Evolutionary conservation across 306 rosid species (phyloP).

Genomic region (Inga laurina): DNA sequence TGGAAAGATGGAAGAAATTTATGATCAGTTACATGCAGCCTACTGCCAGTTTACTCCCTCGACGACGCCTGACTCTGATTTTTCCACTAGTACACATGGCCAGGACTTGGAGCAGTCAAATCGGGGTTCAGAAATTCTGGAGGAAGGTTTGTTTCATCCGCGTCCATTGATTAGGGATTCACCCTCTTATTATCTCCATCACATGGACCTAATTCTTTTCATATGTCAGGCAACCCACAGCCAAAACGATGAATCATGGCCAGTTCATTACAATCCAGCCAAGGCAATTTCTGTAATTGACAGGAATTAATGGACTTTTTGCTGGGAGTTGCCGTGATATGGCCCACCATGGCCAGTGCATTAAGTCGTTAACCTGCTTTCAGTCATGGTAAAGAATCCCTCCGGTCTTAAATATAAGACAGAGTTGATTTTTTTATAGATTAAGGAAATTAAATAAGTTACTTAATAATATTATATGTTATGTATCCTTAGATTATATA

Average conservation of each 20-base stretch:
- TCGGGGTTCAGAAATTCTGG: constrained; percentile 31
- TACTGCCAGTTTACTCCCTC: constrained; percentile 57
- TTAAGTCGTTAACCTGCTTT: constrained; percentile 1
- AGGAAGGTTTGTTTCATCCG: constrained; percentile 66
- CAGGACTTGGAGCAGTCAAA: constrained; percentile 18
- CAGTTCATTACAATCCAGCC: constrained; percentile 2
- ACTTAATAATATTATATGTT: no score
- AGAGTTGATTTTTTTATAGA: no score
- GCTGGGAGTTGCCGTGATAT: constrained; percentile 1
- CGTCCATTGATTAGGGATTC: constrained; percentile 33
- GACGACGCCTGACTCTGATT: constrained; percentile 32
- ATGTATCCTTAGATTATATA: no score
- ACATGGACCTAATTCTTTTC: neutral
- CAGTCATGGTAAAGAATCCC: neutral
- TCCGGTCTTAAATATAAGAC: no score
- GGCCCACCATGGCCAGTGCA: neutral
- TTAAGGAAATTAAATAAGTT: no score
- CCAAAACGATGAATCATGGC: constrained; percentile 34
- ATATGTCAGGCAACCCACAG: constrained; percentile 41
- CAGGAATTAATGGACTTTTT: constrained; percentile 9
- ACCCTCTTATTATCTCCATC: constrained; percentile 25
- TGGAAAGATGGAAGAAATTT: constrained; percentile 61
- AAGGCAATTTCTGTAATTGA: constrained; percentile 8
- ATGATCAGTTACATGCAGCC: constrained; percentile 55
- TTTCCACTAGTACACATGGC: constrained; percentile 36